Base-by-base conservation (phyloP, 2,329 filamentous ascomycete genomes). In the Fusarium irregulare region DNA sequence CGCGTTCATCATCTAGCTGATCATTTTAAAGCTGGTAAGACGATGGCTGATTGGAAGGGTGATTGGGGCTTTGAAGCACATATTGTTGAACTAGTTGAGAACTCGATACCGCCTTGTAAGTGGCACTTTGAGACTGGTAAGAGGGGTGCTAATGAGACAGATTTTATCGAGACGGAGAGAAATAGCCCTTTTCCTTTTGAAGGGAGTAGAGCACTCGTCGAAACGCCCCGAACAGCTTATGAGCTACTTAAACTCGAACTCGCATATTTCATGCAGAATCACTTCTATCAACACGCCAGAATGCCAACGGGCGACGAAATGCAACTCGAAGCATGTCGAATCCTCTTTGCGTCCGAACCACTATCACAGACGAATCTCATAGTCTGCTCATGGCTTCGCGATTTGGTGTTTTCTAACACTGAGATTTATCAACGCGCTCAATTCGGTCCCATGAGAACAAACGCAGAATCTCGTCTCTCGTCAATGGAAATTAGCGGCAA, bases 41-140 rank as follows among this genome's bases (percentile, higher is more conserved):
- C 74, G n/a, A 83, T 83, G 80, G 77, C 77, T 18, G 78, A 82
- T 21, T 83, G 81, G 81, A 77, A 80, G 46, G 81, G 81, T 16
- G 80, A 82, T 30, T 82, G 81, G 79, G 81, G 81, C 18, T 81
- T 83, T 50, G 80, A 82, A 20, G 66, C 76, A 0, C 73, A 77
- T 14, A 76, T 82, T 10, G 58, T 80, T 25, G 78, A 80, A 28
- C 75, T 80, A 23, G 72, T 82, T 7, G 80, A 82, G 37, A 82
- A 82, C 44, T 79, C 80, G n/a, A 79, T 83, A 42, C 80, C 80
- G 11, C 80, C 81, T 13, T 82, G 79, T 81, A 72, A 60, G 76
- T n/a, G n/a, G n/a, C n/a, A n/a, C n/a, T n/a, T n/a, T n/a, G n/a
- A n/a, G n/a, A n/a, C n/a, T n/a, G n/a, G n/a, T n/a, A n/a, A n/a